Evolutionary conservation across 192 early-diverging fungal species (phyloP).

Genomic region (Dissophora ornata): DNA sequence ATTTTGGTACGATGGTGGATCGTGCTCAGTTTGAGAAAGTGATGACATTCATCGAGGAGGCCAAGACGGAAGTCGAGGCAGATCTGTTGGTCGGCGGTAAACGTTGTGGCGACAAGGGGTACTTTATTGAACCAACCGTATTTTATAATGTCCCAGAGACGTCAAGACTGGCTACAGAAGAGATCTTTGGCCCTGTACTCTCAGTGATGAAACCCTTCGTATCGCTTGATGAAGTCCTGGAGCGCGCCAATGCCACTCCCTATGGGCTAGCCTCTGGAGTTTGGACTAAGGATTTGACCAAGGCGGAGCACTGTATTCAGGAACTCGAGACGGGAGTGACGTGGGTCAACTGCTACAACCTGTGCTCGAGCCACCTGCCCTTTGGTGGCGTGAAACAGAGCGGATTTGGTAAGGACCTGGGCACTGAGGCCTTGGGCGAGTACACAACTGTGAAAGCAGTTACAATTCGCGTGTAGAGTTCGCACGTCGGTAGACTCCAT

Average conservation of each 20-base stretch:
- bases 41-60: conserved; percentile 70
- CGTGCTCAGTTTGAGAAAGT: conserved; percentile 70
- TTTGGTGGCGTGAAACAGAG: conserved; percentile 82
- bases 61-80: conserved; percentile 68
- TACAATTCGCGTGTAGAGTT: conserved; percentile 23
- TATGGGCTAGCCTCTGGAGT: conserved; percentile 84
- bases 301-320: conserved; percentile 63
- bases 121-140: conserved; percentile 83
- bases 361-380: conserved; percentile 53
- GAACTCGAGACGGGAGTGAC: conserved; percentile 46
- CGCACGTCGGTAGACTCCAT: too few species aligned
- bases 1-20: conserved; percentile 80
- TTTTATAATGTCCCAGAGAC: conserved; percentile 70
- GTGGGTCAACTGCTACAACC: conserved; percentile 51
- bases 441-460: conserved; percentile 62
- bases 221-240: conserved; percentile 76
- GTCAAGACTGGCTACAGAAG: conserved; percentile 72
- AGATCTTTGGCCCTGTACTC: conserved; percentile 92
- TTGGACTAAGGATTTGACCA: conserved; percentile 73
- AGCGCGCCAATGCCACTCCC: conserved; percentile 74
- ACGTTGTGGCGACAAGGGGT: conserved; percentile 72
- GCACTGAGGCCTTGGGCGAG: conserved; percentile 64
- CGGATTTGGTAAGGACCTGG: conserved; percentile 73
- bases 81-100: conserved; percentile 67
- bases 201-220: conserved; percentile 76